A percentile compares a stretch with the other conserved stretches of the same genome.
Conservation (phyloP, 257 asterid species). For the Fraxinus pennsylvanica region DNA sequence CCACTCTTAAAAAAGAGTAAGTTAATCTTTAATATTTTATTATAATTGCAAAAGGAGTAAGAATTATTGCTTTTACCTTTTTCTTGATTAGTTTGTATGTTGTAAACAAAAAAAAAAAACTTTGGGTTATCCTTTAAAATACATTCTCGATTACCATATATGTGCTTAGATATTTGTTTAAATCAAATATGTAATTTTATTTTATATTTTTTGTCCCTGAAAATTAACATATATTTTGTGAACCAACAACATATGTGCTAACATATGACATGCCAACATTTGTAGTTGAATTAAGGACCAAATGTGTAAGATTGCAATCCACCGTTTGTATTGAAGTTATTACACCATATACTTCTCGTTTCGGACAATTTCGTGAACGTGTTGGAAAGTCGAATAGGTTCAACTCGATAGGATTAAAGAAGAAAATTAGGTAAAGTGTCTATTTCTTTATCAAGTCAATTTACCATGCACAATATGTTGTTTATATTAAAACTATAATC, state of each 20-base stretch:
- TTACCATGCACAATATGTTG: no score
- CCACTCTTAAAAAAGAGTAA: no score
- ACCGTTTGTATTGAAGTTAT: constrained; percentile 3
- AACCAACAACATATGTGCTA: constrained; percentile 34
- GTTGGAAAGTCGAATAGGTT: neutral
- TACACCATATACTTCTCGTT: neutral
- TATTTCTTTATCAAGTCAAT: no score
- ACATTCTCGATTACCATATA: no score
- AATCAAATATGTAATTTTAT: neutral
- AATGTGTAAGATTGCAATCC: constrained; percentile 14
- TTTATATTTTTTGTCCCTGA: neutral
- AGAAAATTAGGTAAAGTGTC: no score
- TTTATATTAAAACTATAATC: neutral
- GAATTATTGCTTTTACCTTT: no score
- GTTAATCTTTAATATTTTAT: no score
- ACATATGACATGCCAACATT: constrained; percentile 31
- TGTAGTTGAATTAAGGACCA: constrained; percentile 14
- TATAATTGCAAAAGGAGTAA: no score
- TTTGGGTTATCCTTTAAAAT: no score
- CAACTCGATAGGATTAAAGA: neutral
- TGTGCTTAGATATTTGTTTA: neutral
- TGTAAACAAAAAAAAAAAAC: no score
- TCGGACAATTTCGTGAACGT: neutral
- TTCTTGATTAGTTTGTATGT: no score
- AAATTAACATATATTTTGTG: neutral